Evolutionary conservation across 805 yeast species (phyloP), one percentile per base, ranked within the genome.

Genomic region (Saturnispora sanitii): DNA sequence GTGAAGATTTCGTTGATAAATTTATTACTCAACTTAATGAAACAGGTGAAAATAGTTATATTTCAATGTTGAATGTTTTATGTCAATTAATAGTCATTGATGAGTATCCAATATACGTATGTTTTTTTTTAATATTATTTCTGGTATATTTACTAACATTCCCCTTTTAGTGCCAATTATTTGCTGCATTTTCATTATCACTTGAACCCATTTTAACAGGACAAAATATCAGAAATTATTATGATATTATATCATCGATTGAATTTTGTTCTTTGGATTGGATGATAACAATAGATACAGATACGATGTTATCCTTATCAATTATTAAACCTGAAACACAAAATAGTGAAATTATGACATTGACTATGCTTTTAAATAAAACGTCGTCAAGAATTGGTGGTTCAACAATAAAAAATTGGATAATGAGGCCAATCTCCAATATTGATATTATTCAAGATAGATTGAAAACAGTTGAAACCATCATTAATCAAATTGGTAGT

Each of bases 351-450:
- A 45, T 37, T 30, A 40, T 15, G 6, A 49, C 48, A 7, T 45
- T 53, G 3, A 47, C 49, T 31, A 45, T 54, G 31, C 17, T 58
- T 6, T 20, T 61, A 13, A 47, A 52, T 37, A 44, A 40, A 17
- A 57, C 63, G 1, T 49, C 49, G 21, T 53, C 70, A 0, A 51
- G 50, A 8, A 40, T 53, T 11, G 67, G 71, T 0, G 48, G 45
- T 22, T 47, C 51, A 19, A 45, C 57, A 2, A 37, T 69, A n/a
- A 50, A 44, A 11, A 45, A 55, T 1, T 65, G 67, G 65, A 47
- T 69, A 9, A 26, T 50, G 3, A 50, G 61, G 13, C 73, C 73
- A 0, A 43, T 62, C 3, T 45, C 55, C 1, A 51, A 57, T n/a
- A 39, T 46, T 1, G 44, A 46, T 1, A 19, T 41, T 6, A 60